Base-by-base conservation (phyloP, 495 filamentous ascomycete genomes). In the Glutinoglossum americanum region DNA sequence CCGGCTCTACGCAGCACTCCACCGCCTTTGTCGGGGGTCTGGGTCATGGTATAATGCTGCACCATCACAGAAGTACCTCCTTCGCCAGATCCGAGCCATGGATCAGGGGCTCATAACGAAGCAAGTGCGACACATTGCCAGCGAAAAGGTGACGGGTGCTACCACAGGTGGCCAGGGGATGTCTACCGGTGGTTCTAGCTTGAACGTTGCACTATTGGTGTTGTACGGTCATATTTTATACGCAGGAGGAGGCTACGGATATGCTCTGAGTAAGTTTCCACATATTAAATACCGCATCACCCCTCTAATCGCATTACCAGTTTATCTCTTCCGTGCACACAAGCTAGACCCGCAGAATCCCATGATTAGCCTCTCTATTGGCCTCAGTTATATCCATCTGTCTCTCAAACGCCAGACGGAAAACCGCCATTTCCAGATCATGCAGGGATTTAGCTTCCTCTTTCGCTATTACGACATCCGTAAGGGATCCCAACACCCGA, bases 221-320 rank as follows among this genome's bases (percentile, higher is more conserved):
- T 74, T 94, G 13, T 96, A 94, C 66, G 92, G 86, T 0, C 82
- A 95, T 64, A 87, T 94, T 39, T 72, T 95, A 21, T 86, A 84
- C 63, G 76, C 79, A 8, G 82, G 83, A 8, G 84, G 79, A 59
- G 85, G 81, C 60, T 92, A 92, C 70, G 74, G 78, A 1, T 83
- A 83, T 45, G 86, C 93, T 1, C 70, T 98, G 25, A 90, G 78
- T 79, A 69, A 59, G 73, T 69, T 32, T 51, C 41, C 56, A 23
- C 27, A 39, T 33, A 9, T 9, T 39, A 39, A 39, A 1, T 15
- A 39, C 7, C 15, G 15, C 15, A 11, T 17, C 59, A 30, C 23
- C 11, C 26, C 11, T 21, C 58, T 60, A 26, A 61, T 30, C 28
- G n/a, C 11, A 51, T 62, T 60, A 57, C 8, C 35, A 76, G 76